Evolutionary conservation across 441 rosid species (phyloP).

Genomic region (Kokia cookei): DNA sequence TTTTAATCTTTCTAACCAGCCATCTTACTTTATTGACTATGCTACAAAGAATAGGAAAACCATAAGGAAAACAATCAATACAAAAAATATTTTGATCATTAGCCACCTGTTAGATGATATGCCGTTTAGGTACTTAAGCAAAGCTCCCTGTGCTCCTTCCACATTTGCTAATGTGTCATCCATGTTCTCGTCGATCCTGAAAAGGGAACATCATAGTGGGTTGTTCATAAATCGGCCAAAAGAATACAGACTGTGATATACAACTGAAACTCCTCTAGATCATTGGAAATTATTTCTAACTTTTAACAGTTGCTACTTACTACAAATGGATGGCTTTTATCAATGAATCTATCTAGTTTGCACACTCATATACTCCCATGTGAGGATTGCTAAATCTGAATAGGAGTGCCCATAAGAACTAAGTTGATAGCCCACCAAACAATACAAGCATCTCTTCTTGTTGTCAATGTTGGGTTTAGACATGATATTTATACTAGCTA

Average conservation of each 20-base stretch:
- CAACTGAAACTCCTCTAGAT: neutral
- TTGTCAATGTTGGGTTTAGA: neutral
- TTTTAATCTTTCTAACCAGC: neutral
- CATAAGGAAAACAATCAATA: slow-evolving; percentile 1
- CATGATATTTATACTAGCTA: neutral
- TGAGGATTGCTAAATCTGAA: neutral
- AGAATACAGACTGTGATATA: neutral
- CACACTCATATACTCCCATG: neutral
- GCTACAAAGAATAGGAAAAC: slow-evolving; percentile 5
- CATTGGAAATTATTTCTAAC: neutral
- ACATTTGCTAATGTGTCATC: neutral
- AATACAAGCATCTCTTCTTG: neutral
- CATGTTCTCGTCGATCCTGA: neutral
- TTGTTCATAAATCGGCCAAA: neutral
- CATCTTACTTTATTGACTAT: neutral
- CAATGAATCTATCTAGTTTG: neutral
- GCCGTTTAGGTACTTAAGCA: slow-evolving; percentile 2
- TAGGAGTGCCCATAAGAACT: neutral
- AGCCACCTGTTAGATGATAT: slow-evolving; percentile 2
- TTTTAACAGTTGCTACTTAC: neutral
- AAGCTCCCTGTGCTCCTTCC: neutral
- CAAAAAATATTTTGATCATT: slow-evolving; percentile 4
- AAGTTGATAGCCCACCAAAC: neutral
- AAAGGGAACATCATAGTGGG: neutral
- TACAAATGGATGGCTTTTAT: neutral